Conservation (phyloP, 2,329 filamentous ascomycete species). For the Myriosclerotinia duriaeana region DNA sequence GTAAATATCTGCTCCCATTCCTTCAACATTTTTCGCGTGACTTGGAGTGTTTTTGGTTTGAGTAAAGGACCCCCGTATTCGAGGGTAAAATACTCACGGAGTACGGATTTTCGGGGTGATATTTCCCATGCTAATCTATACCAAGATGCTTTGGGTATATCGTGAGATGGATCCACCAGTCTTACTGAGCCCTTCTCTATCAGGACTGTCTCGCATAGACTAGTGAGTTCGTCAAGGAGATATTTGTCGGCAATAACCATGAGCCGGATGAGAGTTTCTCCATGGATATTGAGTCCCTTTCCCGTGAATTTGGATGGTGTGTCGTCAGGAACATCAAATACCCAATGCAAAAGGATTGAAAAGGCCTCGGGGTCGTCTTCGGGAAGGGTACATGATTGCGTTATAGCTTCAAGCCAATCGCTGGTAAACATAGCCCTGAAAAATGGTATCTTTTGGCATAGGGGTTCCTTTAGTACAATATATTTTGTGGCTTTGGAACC, state of each 20-base stretch:
- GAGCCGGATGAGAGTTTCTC: neutral
- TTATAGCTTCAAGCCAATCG: neutral
- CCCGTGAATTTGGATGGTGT: rapidly evolving
- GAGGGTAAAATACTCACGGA: neutral
- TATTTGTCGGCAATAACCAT: neutral
- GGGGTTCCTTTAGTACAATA: neutral
- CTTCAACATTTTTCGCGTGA: no score
- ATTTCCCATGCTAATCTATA: neutral
- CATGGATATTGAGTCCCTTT: neutral
- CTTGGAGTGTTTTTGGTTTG: no score
- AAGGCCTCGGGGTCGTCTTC: neutral
- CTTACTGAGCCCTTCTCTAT: neutral
- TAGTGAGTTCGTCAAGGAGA: neutral
- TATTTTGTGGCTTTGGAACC: neutral
- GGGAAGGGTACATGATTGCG: neutral
- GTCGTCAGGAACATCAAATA: neutral
- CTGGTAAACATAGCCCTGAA: neutral
- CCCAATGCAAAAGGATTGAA: neutral
- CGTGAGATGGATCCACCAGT: neutral
- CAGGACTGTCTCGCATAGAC: neutral
- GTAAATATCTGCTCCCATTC: no score
- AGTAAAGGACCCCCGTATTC: neutral
- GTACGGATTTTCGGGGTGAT: neutral
- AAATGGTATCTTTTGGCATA: neutral
- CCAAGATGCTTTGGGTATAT: neutral